phyloP scores from a whole-genome alignment of 768 basidiomycete genomes.

The Boletus rubroflammeus region DNA sequence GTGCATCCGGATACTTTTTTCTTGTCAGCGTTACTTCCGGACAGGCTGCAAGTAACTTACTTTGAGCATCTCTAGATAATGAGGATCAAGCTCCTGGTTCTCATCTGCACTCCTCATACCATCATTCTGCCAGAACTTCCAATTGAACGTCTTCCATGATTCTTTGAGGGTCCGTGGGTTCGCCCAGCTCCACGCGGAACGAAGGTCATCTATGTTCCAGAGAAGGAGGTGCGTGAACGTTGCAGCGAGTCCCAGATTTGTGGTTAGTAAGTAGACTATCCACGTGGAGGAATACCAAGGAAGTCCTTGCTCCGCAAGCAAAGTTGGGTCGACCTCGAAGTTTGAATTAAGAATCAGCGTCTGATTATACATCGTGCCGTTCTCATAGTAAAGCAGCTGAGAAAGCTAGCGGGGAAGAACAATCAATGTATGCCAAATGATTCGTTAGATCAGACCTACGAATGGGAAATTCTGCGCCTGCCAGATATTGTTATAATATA shows the following conservation, averaged over 20 bases:
- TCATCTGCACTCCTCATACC: slow-evolving; percentile 30
- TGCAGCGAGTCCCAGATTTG: slow-evolving; percentile 37
- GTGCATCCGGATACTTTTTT: slow-evolving; percentile 35
- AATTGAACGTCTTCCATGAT: slow-evolving; percentile 29
- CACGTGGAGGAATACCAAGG: slow-evolving; percentile 30
- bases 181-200: slow-evolving; percentile 45
- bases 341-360: slow-evolving; percentile 50
- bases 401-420: slow-evolving; percentile 33
- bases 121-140: slow-evolving; percentile 35
- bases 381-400: slow-evolving; percentile 48
- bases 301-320: slow-evolving; percentile 41
- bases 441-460: slow-evolving; percentile 34
- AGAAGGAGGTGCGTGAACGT: slow-evolving; percentile 50
- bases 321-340: slow-evolving; percentile 45
- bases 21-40: neutral
- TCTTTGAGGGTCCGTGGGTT: slow-evolving; percentile 27
- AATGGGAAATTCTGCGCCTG: slow-evolving; percentile 59
- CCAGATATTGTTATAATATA: slow-evolving; percentile 53
- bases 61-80: slow-evolving; percentile 48
- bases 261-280: slow-evolving; percentile 19
- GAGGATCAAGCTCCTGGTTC: slow-evolving; percentile 46
- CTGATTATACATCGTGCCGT: slow-evolving; percentile 53
- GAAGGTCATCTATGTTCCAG: slow-evolving; percentile 51
- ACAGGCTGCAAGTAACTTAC: slow-evolving; percentile 27
- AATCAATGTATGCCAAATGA: neutral